Base-by-base conservation (phyloP, 225 moss, liverwort and hornwort genomes). In the Physcomitrellopsis africana region DNA sequence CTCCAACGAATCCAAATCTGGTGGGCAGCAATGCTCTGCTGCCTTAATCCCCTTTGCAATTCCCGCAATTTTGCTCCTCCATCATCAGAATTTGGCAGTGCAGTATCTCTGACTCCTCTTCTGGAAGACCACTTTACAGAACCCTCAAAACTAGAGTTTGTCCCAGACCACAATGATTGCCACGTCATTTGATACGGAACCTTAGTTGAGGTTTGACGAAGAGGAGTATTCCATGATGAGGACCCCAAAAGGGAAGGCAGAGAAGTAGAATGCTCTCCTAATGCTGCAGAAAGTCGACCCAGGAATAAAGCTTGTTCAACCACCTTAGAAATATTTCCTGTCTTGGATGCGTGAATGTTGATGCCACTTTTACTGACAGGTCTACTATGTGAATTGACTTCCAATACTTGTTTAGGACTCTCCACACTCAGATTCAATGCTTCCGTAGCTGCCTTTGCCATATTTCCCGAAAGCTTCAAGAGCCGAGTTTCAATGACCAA, bases 1-100 rank as follows among this genome's bases (percentile, higher is more conserved):
- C 82, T 94, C 92, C 92, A 92, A 64, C 65, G 65, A 73, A 83
- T 87, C 94, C 94, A 94, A 73, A 90, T 88, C 26, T 70, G 77
- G 51, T 94, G 92, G 24, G 94, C 87, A 45, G 81, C 84, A 64
- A 94, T 90, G 76, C 92, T 94, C 75, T 90, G 85, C 69, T 81
- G 92, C 80, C 87, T 84, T 53, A 94, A 63, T 56, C 75, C 86
- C 67, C 73, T 66, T 68, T 80, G 94, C 46, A 94, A 78, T 27
- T 85, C 86, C 73, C 65, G 76, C 45, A 92, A 67, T 73, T 90
- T 87, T 9, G 72, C 61, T 17, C 80, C 80, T 17, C 68, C 82
- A 45, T 84, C 79, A 32, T 67, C 79, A 53, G 63, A 27, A 74
- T 22, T 75, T 18, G 76, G 60, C n/a, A 62, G 76, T 10, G 74